Evolutionary conservation across 2,329 filamentous ascomycete species (phyloP).

Genomic region (Pseudopithomyces maydicus): DNA sequence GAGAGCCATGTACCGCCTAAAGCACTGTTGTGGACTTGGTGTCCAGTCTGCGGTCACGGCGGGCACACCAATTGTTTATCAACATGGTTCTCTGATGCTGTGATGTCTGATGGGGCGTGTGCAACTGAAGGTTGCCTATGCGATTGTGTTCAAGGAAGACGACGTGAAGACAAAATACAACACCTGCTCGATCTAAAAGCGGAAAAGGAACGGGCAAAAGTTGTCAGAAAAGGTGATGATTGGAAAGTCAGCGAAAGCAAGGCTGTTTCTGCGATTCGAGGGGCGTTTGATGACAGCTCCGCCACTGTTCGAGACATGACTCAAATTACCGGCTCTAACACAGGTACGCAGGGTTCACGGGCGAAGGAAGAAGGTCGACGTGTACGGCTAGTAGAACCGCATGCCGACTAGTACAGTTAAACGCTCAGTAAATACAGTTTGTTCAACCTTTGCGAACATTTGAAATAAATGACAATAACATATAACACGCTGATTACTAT

Average conservation of each 20-base stretch:
- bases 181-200: slow-evolving; percentile 35
- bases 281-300: slow-evolving; percentile 30
- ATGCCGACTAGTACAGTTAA: slow-evolving; percentile 11
- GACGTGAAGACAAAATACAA: slow-evolving; percentile 39
- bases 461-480: no score
- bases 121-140: slow-evolving; percentile 64
- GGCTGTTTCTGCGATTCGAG: slow-evolving; percentile 48
- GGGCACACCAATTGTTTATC: slow-evolving; percentile 63
- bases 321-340: slow-evolving; percentile 16
- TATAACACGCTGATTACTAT: not conserved
- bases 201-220: slow-evolving; percentile 40
- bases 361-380: slow-evolving; percentile 32
- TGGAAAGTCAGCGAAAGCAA: slow-evolving; percentile 50
- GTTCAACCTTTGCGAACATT: no score
- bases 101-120: slow-evolving; percentile 58
- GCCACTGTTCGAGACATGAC: slow-evolving; percentile 16
- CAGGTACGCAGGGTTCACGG: slow-evolving; percentile 9
- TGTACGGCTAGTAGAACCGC: slow-evolving; percentile 36
- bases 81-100: slow-evolving; percentile 58
- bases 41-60: slow-evolving; percentile 65
- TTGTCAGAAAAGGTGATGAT: slow-evolving; percentile 47
- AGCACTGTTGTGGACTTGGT: slow-evolving; percentile 59
- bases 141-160: slow-evolving; percentile 60
- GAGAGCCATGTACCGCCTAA: slow-evolving; percentile 28
- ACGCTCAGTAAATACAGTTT: not conserved